phyloP scores from a whole-genome alignment of 805 yeast genomes.

The Sugiyamaella smithiae region DNA sequence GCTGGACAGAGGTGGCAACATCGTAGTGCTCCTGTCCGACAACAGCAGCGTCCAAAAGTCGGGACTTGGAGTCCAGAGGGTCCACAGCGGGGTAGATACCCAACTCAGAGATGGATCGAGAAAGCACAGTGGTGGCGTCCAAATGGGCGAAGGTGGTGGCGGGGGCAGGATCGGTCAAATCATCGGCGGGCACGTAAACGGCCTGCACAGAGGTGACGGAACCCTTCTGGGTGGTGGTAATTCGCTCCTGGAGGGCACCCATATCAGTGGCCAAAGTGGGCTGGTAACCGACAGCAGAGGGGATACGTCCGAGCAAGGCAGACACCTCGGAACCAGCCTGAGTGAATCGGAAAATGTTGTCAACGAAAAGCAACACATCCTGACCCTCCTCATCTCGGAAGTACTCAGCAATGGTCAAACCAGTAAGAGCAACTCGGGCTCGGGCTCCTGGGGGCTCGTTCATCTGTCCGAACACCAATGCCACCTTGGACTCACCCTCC shows the following conservation, averaged over 20 bases:
- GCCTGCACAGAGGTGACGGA: constrained; percentile 99
- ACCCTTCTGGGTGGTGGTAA: constrained; percentile 99
- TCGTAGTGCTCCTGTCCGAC: constrained; percentile 99
- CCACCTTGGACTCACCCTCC: constrained; percentile 99
- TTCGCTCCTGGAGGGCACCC: constrained; percentile 99
- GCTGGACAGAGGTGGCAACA: constrained; percentile 92
- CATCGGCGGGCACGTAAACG: constrained; percentile 99
- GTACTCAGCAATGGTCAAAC: constrained; percentile 99
- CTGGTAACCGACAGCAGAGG: constrained; percentile 99
- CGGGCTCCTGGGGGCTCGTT: constrained; percentile 99
- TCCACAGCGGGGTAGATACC: constrained; percentile 99
- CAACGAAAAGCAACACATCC: constrained; percentile 98
- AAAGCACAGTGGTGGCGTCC: constrained; percentile 99
- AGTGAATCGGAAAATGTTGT: constrained; percentile 99
- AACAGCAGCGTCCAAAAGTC: constrained; percentile 94
- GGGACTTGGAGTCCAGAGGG: constrained; percentile 98
- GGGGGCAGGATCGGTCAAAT: constrained; percentile 99
- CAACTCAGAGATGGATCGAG: constrained; percentile 99
- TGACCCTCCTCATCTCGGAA: constrained; percentile 99
- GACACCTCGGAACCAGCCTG: constrained; percentile 99
- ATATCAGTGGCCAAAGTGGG: constrained; percentile 99
- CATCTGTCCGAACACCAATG: constrained; percentile 99
- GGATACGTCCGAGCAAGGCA: constrained; percentile 99
- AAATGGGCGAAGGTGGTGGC: constrained; percentile 99
- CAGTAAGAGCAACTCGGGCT: constrained; percentile 99